Evolutionary conservation across 2,329 filamentous ascomycete species (phyloP), one percentile per base, ranked within the genome.

Genomic region (Colletotrichum tropicale): DNA sequence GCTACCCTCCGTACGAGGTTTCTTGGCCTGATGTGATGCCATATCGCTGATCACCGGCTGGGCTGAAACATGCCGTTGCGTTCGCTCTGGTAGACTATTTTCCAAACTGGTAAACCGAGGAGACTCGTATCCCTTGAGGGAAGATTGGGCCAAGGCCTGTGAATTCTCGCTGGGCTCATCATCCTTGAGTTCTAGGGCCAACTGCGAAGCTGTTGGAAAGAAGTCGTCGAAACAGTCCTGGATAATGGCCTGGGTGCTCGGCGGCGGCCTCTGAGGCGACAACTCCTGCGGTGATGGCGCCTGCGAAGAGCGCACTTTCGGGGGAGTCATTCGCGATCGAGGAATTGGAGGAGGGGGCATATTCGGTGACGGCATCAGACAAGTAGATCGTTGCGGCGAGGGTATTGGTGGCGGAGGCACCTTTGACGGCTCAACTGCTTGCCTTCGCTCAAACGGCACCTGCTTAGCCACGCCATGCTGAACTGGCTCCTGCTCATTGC

Each of bases 141-240:
- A 12, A 21, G 43, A 16, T 8, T 36, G 8, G 16, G 6, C 10
- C 8, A 18, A 4, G 8, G 24, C 13, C 8, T 56, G n/a, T 18
- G 43, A 24, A 16, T 26, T n/a, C 8, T 38, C 15, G 16, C 67
- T 61, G 30, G 32, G n/a, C 12, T 48, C 38, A 26, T 15, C 64
- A 55, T 83, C 79, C 76, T 88, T 85, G 36, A 92, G 81, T 79
- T 92, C 90, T 21, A 87, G 84, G 8, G 86, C 84, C 79, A 91
- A 88, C 78, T 93, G 91, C 0, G 89, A 91, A 0, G 89, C 85
- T n/a, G 87, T 89, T 1, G 89, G 89, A 60, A 91, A 89, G 76
- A 91, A 87, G 70, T 91, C 89, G 52, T 91, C 89, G 9, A 89
- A 79, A 74, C 90, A 85, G 55, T 80, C 79, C 34, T 86, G 81